These are phyloP conservation scores for Xylaria sp. DNA, from an alignment of 2,329 filamentous ascomycete species.

Conservation along the genomic window DNA sequence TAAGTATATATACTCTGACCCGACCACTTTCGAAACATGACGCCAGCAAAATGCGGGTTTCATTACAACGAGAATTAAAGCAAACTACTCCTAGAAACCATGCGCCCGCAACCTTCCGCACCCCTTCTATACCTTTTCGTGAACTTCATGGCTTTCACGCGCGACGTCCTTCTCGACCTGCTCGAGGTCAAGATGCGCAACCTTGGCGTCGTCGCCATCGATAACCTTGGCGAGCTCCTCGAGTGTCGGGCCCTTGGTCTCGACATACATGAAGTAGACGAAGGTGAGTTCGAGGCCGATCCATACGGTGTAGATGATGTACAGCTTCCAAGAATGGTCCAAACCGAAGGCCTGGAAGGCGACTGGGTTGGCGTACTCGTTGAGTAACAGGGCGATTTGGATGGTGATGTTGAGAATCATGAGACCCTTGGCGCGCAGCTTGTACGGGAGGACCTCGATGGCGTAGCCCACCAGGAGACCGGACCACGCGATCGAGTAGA, in stretches of 20 bases:
- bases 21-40: slow-evolving; percentile 22
- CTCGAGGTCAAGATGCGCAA: slow-evolving; percentile 59
- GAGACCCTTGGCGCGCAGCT: slow-evolving; percentile 62
- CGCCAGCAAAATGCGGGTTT: slow-evolving; percentile 36
- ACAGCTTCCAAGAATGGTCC: slow-evolving; percentile 63
- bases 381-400: slow-evolving; percentile 66
- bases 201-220: slow-evolving; percentile 67
- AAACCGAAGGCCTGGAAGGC: slow-evolving; percentile 60
- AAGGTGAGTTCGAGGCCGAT: slow-evolving; percentile 66
- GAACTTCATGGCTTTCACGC: slow-evolving; percentile 48
- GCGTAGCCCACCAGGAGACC: slow-evolving; percentile 66
- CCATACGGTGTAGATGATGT: slow-evolving; percentile 68
- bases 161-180: slow-evolving; percentile 58
- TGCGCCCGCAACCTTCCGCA: not conserved
- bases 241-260: slow-evolving; percentile 72
- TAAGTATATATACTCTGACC: slow-evolving; percentile 7
- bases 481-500: slow-evolving; percentile 68
- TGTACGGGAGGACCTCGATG: slow-evolving; percentile 64
- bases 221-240: slow-evolving; percentile 76
- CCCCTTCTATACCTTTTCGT: slow-evolving; percentile 44
- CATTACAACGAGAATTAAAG: slow-evolving; percentile 18
- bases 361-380: slow-evolving; percentile 65
- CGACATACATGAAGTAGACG: slow-evolving; percentile 67
- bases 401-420: slow-evolving; percentile 68
- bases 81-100: slow-evolving; percentile 6